These are phyloP conservation scores for Penicillium sp. DNA, from an alignment of 2,329 filamentous ascomycete genomes.

Conservation along the genomic window DNA sequence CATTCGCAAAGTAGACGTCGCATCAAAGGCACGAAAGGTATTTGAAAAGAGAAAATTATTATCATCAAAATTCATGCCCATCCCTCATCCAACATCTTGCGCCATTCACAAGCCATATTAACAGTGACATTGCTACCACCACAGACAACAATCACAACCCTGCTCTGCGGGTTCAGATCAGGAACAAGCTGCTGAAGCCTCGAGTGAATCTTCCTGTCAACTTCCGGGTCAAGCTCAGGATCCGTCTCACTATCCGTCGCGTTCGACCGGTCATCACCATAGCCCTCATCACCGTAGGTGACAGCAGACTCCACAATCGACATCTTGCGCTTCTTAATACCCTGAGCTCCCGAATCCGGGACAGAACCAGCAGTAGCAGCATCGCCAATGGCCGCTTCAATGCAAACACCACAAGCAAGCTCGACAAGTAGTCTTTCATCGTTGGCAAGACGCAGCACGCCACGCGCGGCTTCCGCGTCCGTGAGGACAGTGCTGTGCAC, in stretches of 20 bases:
- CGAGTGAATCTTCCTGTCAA: conserved; percentile 25
- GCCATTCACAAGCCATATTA: conserved; percentile 58
- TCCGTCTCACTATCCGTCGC: conserved; percentile 29
- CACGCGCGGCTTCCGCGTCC: conserved; percentile 76
- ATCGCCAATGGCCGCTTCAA: conserved; percentile 51
- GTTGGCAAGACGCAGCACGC: conserved; percentile 71
- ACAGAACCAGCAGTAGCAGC: conserved; percentile 15
- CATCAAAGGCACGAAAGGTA: conserved; percentile 8
- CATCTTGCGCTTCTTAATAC: conserved; percentile 32
- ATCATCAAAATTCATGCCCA: conserved; percentile 30
- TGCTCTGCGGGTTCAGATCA: conserved; percentile 61
- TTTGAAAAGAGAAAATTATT: conserved; percentile 5
- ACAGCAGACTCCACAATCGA: conserved; percentile 4
- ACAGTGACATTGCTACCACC: conserved; percentile 68
- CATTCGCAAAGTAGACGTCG: conserved; percentile 5
- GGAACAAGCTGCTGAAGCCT: conserved; percentile 60
- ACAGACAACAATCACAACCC: conserved; percentile 80
- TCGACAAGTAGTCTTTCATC: conserved; percentile 81
- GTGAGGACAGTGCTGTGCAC: conserved; percentile 62
- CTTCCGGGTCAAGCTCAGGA: conserved; percentile 20
- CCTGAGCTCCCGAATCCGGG: conserved; percentile 12
- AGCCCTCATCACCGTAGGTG: conserved; percentile 32
- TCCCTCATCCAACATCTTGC: conserved; percentile 43
- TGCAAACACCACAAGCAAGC: conserved; percentile 74
- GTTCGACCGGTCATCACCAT: conserved; percentile 35